Percentiles rank a stretch among this genome's conserved stretches.
phyloP scores from a whole-genome alignment of 1,139 yeast species.

The Kurtzmaniella quercitrusa region DNA sequence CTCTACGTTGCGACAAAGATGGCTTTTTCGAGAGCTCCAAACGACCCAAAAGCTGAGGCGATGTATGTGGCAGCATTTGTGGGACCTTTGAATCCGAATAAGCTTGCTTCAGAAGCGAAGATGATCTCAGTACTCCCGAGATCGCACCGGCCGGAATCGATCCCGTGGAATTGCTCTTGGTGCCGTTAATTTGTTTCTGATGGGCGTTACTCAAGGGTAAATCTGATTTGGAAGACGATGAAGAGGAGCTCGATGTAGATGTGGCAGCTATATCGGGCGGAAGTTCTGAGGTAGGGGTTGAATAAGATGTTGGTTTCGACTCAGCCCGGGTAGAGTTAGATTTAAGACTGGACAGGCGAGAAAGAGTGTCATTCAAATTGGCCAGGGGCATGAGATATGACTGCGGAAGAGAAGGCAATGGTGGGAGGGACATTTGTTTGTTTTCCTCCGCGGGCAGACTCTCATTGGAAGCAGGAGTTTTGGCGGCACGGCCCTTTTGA shows the following conservation, averaged over 20 bases:
- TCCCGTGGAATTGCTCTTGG: not conserved
- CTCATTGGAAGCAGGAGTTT: conserved; percentile 5
- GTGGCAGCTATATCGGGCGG: conserved; percentile 12
- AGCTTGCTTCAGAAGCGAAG: not conserved
- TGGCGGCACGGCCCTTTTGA: conserved; percentile 52
- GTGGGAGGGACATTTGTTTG: conserved; percentile 22
- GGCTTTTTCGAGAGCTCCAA: conserved; percentile 28
- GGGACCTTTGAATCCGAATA: not conserved
- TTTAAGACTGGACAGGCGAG: conserved; percentile 11
- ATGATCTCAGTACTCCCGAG: not conserved
- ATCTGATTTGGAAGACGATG: not conserved
- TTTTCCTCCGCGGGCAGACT: conserved; percentile 8
- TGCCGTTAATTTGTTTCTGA: not conserved
- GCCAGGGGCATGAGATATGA: conserved; percentile 3
- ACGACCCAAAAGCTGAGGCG: conserved; percentile 20
- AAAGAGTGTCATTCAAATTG: conserved; percentile 3
- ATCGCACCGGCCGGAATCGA: not conserved
- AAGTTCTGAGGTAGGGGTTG: conserved; percentile 10
- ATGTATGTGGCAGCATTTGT: conserved; percentile 11
- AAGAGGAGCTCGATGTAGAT: not conserved
- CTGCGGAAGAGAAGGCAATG: conserved; percentile 19
- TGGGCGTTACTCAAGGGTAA: not conserved
- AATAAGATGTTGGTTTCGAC: conserved; percentile 6
- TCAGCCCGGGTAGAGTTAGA: not conserved
- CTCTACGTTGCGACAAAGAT: conserved; percentile 58